Evolutionary conservation across 257 asterid genomes (phyloP).

Genomic region (Leonotis leonurus): DNA sequence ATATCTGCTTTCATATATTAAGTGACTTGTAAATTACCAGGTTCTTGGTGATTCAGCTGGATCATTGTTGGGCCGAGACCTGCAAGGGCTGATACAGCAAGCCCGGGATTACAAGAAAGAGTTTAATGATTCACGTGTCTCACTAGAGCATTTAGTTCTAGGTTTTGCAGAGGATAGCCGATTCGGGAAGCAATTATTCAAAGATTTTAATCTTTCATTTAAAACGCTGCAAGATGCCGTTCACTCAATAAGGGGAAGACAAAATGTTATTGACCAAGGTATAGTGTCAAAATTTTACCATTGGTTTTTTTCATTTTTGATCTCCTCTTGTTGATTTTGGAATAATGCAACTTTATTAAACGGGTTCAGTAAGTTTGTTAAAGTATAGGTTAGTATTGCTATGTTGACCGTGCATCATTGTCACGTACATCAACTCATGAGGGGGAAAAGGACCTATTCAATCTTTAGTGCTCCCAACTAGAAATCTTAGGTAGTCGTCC

Average conservation of each 20-base stretch:
- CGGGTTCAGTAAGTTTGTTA: not conserved
- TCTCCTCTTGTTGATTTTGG: not conserved
- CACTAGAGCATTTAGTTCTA: conserved; percentile 94
- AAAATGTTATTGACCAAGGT: conserved; percentile 95
- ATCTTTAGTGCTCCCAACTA: not conserved
- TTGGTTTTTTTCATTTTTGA: not conserved
- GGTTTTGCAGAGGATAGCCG: conserved; percentile 67
- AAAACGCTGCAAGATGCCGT: conserved; percentile 65
- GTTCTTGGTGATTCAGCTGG: conserved; percentile 87
- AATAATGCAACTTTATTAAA: not conserved
- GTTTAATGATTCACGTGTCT: conserved; percentile 75
- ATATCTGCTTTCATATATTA: not conserved
- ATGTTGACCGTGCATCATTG: not conserved
- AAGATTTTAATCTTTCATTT: conserved; percentile 59
- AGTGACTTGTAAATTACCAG: conserved; percentile 31
- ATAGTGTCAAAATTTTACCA: not conserved
- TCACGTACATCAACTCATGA: not conserved
- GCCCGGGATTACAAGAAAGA: conserved; percentile 87
- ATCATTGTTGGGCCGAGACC: conserved; percentile 82
- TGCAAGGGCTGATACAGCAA: conserved; percentile 73
- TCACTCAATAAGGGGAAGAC: conserved; percentile 81
- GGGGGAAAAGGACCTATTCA: not conserved
- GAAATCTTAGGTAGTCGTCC: not conserved
- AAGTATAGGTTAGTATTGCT: not conserved
- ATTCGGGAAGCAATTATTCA: conserved; percentile 70